Evolutionary conservation across 257 asterid species (phyloP).

Genomic region (Nicotiana noctiflora): DNA sequence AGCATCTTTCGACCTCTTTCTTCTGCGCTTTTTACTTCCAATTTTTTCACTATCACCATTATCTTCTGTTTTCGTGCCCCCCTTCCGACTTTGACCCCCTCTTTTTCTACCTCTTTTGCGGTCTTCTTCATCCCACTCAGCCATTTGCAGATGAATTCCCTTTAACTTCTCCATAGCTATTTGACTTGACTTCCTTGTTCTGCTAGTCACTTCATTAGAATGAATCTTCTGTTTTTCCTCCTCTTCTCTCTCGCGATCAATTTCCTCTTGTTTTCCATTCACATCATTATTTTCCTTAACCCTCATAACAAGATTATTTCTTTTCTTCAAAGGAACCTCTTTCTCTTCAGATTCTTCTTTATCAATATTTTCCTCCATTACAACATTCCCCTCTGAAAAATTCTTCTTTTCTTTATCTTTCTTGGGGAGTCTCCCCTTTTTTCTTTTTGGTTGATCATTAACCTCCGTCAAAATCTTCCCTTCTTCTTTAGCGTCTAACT

Average conservation of each 20-base stretch:
- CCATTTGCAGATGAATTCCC: background rate
- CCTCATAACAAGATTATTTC: background rate
- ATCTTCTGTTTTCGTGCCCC: background rate
- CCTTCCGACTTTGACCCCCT: background rate
- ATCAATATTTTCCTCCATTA: background rate
- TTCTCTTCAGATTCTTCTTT: background rate
- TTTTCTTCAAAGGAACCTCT: background rate
- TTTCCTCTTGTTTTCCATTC: background rate
- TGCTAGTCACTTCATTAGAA: background rate
- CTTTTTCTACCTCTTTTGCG: background rate
- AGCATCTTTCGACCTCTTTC: background rate
- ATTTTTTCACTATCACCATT: background rate
- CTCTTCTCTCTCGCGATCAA: background rate
- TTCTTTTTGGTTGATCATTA: background rate
- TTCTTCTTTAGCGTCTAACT: background rate
- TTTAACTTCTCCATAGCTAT: background rate
- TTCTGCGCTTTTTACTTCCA: background rate
- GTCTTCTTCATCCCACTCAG: background rate
- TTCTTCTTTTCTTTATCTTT: background rate
- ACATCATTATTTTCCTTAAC: background rate
- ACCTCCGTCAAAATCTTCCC: background rate
- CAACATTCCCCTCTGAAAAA: too few species aligned
- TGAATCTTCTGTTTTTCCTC: background rate
- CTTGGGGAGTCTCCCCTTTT: background rate
- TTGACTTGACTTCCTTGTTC: background rate